phyloP scores from a whole-genome alignment of 1,139 yeast genomes.

The Saccharomyces uvarum region DNA sequence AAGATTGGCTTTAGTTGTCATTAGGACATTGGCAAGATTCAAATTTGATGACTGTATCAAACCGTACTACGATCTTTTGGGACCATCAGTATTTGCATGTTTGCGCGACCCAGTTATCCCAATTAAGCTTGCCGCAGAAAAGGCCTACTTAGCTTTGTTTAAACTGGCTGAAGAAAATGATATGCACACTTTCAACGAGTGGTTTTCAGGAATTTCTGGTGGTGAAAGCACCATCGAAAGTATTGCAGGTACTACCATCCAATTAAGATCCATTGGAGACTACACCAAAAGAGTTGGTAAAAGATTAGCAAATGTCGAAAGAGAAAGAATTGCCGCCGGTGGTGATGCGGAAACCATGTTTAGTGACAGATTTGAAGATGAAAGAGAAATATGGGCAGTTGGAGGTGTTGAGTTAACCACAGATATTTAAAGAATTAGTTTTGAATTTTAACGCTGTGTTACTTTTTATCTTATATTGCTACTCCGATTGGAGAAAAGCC shows the following conservation, averaged over 20 bases:
- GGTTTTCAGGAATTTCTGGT: slow-evolving; percentile 40
- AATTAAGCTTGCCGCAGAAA: slow-evolving; percentile 88
- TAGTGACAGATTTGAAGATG: slow-evolving; percentile 82
- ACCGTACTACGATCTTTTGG: slow-evolving; percentile 51
- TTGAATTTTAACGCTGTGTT: neutral
- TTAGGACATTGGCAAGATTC: slow-evolving; percentile 65
- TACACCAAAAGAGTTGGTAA: slow-evolving; percentile 81
- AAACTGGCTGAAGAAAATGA: slow-evolving; percentile 63
- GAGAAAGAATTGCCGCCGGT: slow-evolving; percentile 81
- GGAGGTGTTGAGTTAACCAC: slow-evolving; percentile 51
- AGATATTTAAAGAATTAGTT: slow-evolving; percentile 7
- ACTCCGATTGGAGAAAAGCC: neutral
- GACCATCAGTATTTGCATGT: slow-evolving; percentile 70
- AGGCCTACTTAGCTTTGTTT: slow-evolving; percentile 71
- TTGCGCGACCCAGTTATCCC: slow-evolving; percentile 84
- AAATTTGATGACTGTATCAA: slow-evolving; percentile 43
- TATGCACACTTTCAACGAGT: slow-evolving; percentile 48
- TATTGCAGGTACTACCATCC: slow-evolving; percentile 44
- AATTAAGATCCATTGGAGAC: slow-evolving; percentile 72
- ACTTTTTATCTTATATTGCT: slow-evolving; percentile 3
- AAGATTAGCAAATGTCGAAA: slow-evolving; percentile 75
- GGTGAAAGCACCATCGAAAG: slow-evolving; percentile 32
- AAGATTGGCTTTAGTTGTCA: slow-evolving; percentile 66
- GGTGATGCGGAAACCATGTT: slow-evolving; percentile 84
- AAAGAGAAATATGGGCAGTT: slow-evolving; percentile 78